A percentile compares a stretch with the other conserved stretches of the same genome.
phyloP scores from a whole-genome alignment of 139 green algal genomes.

The Trebouxia sp. region DNA sequence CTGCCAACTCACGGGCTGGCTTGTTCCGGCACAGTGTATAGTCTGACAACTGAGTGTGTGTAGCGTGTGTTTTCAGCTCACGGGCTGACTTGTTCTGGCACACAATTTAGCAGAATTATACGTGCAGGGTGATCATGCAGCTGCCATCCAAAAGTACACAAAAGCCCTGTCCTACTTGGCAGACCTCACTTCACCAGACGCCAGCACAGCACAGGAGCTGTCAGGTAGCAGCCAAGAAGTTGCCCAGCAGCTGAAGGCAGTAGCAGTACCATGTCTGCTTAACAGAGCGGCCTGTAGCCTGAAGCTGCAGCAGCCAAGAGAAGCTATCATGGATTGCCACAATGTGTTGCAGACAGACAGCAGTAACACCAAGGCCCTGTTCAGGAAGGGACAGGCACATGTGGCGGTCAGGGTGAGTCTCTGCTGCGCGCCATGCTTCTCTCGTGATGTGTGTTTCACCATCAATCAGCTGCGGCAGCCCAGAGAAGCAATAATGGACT shows the following conservation, averaged over 20 bases:
- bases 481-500: not conserved
- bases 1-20: not conserved
- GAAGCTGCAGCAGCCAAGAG: conserved; percentile 37
- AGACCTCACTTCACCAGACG: not conserved
- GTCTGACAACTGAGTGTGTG: not conserved
- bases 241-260: not conserved
- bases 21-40: not conserved
- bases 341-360: conserved; percentile 41
- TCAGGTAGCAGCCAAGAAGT: not conserved
- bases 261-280: not conserved
- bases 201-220: not conserved
- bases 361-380: conserved; percentile 48
- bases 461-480: too few species aligned
- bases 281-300: conserved; percentile 39
- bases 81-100: too few species aligned
- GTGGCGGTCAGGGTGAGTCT: conserved; percentile 40
- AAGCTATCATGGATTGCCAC: conserved; percentile 36
- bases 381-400: conserved; percentile 41
- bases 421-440: too few species aligned
- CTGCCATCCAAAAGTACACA: conserved; percentile 39
- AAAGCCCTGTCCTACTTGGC: conserved; percentile 42
- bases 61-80: not conserved
- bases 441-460: too few species aligned
- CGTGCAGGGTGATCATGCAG: conserved; percentile 29
- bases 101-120: not conserved